Evolutionary conservation across 148 eudicot species (phyloP).

Genomic region (Chenopodium suecicum): DNA sequence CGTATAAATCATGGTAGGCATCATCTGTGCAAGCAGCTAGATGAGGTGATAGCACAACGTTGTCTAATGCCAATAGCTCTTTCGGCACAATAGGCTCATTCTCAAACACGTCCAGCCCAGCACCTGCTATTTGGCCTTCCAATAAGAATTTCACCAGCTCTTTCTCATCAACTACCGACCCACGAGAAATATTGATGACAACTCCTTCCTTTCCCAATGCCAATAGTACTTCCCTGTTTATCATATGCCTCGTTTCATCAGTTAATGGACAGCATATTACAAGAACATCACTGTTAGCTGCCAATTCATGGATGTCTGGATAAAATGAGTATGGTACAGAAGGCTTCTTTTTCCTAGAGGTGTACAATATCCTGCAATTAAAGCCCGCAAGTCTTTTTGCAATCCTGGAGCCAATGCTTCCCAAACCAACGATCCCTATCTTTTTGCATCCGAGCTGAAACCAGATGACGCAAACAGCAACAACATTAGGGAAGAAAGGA

Average conservation of each 20-base stretch:
- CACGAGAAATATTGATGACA: constrained; percentile 61
- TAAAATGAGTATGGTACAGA: constrained; percentile 43
- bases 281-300: constrained; percentile 43
- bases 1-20: constrained; percentile 31
- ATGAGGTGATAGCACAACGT: constrained; percentile 71
- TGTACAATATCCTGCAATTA: constrained; percentile 55
- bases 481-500: background rate
- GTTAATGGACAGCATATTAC: constrained; percentile 61
- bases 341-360: constrained; percentile 51
- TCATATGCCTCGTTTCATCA: constrained; percentile 63
- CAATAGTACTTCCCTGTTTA: constrained; percentile 49
- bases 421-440: constrained; percentile 82
- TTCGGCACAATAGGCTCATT: constrained; percentile 58
- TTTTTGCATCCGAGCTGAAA: constrained; percentile 56
- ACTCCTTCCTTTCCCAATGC: constrained; percentile 63
- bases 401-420: constrained; percentile 64
- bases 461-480: constrained; percentile 6
- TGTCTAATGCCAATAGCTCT: constrained; percentile 55
- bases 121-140: constrained; percentile 64
- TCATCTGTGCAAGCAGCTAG: constrained; percentile 48
- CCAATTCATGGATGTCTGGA: constrained; percentile 38
- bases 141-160: constrained; percentile 49
- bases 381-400: constrained; percentile 69
- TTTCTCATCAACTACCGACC: constrained; percentile 58
- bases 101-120: constrained; percentile 80